A percentile compares a stretch with the other conserved stretches of the same genome.
phyloP scores from a whole-genome alignment of 495 filamentous ascomycete genomes.

The Durotheca rogersii region DNA sequence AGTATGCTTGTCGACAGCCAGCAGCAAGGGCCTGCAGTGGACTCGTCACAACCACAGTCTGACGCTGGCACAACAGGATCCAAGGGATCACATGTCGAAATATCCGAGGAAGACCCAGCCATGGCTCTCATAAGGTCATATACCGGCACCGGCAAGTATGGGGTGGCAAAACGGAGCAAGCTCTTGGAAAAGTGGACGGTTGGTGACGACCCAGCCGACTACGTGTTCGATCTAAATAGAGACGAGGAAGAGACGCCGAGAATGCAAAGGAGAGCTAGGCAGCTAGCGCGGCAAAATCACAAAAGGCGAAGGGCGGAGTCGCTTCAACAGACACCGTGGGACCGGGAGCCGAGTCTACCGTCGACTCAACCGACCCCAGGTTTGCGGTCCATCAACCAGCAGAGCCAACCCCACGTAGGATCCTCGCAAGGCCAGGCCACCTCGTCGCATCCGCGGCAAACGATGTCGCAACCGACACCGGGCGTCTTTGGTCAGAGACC shows the following conservation, averaged over 20 bases:
- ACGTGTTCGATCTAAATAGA: slow-evolving; percentile 33
- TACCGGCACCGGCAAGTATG: slow-evolving; percentile 33
- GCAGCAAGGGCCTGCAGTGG: slow-evolving; percentile 14
- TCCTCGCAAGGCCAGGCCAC: slow-evolving; percentile 23
- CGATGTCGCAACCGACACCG: slow-evolving; percentile 46
- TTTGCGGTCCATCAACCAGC: slow-evolving; percentile 18
- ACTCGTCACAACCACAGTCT: slow-evolving; percentile 18
- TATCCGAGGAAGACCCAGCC: slow-evolving; percentile 25
- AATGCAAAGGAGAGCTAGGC: slow-evolving; percentile 28
- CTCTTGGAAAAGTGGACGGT: slow-evolving; percentile 37
- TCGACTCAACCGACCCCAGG: slow-evolving; percentile 31
- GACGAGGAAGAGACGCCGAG: slow-evolving; percentile 19
- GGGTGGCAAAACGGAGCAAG: slow-evolving; percentile 21
- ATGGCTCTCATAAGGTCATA: slow-evolving; percentile 33
- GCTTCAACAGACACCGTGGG: slow-evolving; percentile 20
- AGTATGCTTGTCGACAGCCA: slow-evolving; percentile 31
- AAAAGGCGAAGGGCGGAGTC: slow-evolving; percentile 32
- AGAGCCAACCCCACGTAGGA: slow-evolving; percentile 18
- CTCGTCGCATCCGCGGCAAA: slow-evolving; percentile 22
- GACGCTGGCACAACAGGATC: slow-evolving; percentile 11
- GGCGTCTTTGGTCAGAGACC: slow-evolving; percentile 40
- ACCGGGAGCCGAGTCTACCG: slow-evolving; percentile 27
- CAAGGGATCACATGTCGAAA: slow-evolving; percentile 7
- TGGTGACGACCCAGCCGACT: slow-evolving; percentile 22
- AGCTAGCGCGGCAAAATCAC: slow-evolving; percentile 26